Conservation (phyloP, 306 rosid species). For the Crotalaria pallida region DNA sequence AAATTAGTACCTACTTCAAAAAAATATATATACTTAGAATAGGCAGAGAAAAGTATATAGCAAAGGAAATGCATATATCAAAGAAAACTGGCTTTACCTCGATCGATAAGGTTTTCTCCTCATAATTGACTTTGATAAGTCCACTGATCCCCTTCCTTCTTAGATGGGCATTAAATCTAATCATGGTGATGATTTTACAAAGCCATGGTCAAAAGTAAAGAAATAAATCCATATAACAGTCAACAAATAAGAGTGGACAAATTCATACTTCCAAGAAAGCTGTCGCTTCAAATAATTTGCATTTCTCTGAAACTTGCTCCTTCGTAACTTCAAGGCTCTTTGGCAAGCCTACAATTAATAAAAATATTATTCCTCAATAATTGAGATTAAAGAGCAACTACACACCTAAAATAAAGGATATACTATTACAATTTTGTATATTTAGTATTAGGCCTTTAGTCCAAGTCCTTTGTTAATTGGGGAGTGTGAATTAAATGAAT, state of each 20-base stretch:
- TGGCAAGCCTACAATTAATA: constrained; percentile 55
- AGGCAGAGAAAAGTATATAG: neutral
- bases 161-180: constrained; percentile 78
- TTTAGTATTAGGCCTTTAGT: too few species aligned
- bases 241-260: constrained; percentile 7
- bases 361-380: neutral
- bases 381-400: neutral
- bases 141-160: constrained; percentile 89
- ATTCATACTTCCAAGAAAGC: constrained; percentile 78
- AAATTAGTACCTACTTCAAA: neutral
- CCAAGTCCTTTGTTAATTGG: too few species aligned
- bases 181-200: constrained; percentile 5
- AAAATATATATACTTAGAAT: neutral
- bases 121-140: constrained; percentile 52
- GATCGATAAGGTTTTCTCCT: constrained; percentile 65
- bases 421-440: too few species aligned
- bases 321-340: constrained; percentile 50
- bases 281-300: constrained; percentile 58
- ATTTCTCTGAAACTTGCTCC: constrained; percentile 54
- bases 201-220: neutral
- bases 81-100: constrained; percentile 55
- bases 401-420: neutral
- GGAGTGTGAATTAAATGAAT: too few species aligned
- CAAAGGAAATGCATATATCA: neutral
- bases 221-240: neutral